Evolutionary conservation across 495 filamentous ascomycete genomes (phyloP).

Genomic region (Beverwykella pulmonaria): DNA sequence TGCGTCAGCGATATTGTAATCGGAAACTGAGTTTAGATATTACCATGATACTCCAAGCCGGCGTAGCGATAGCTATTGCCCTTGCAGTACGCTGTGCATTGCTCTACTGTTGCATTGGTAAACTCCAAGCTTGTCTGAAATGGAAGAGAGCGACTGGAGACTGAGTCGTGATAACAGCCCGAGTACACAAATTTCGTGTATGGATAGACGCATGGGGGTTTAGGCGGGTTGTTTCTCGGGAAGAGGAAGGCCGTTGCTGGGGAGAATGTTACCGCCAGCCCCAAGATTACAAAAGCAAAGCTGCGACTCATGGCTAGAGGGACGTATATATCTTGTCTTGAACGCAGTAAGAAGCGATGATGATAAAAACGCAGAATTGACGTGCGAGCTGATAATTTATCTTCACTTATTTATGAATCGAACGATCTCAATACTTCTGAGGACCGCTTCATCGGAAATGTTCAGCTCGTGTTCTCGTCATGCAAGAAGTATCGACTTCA

Average conservation of each 20-base stretch:
- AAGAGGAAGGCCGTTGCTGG: conserved; percentile 5
- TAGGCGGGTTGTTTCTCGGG: conserved; percentile 25
- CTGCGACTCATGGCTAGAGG: conserved; percentile 5
- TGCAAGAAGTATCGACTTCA: conserved; percentile 14
- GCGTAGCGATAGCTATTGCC: conserved; percentile 58
- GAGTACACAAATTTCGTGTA: conserved; percentile 57
- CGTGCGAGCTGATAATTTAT: background rate
- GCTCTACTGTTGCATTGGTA: conserved; percentile 55
- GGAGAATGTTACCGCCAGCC: background rate
- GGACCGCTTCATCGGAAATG: background rate
- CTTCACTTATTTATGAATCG: background rate
- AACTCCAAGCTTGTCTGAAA: conserved; percentile 46
- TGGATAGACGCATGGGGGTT: conserved; percentile 42
- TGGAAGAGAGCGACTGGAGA: conserved; percentile 45
- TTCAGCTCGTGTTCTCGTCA: background rate
- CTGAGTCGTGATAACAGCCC: conserved; percentile 52
- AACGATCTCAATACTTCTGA: background rate
- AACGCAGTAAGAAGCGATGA: too few species aligned
- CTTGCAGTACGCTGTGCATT: conserved; percentile 57
- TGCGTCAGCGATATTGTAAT: background rate
- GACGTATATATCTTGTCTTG: background rate
- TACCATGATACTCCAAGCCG: conserved; percentile 57
- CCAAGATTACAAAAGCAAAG: background rate
- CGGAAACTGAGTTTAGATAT: background rate
- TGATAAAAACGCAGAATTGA: background rate